These are phyloP conservation scores for Discostella pseudostelligera DNA, from an alignment of 108 stramenopile species.

Conservation along the genomic window DNA sequence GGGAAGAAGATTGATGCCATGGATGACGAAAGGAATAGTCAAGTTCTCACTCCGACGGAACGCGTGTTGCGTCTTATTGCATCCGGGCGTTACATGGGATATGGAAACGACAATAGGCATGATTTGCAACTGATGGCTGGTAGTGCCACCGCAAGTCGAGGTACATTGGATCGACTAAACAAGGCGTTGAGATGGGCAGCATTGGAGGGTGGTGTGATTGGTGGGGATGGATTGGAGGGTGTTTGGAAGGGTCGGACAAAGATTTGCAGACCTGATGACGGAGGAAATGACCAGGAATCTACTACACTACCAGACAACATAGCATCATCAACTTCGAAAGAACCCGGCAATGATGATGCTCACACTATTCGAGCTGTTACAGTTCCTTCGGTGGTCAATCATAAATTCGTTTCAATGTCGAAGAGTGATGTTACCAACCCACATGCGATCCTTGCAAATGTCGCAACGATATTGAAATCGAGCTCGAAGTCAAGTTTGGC, in stretches of 20 bases:
- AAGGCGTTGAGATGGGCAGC: conserved; percentile 47
- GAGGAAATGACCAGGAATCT: conserved; percentile 7
- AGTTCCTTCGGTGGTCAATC: conserved; percentile 54
- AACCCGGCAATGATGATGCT: neutral
- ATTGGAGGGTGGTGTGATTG: conserved; percentile 37
- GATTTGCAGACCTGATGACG: conserved; percentile 44
- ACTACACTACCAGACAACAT: neutral
- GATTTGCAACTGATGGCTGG: conserved; percentile 49
- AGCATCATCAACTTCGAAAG: neutral
- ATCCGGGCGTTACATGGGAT: conserved; percentile 24
- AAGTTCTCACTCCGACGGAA: conserved; percentile 48
- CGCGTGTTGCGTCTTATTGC: conserved; percentile 45
- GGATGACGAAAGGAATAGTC: conserved; percentile 17
- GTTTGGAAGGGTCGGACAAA: conserved; percentile 49
- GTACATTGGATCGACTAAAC: conserved; percentile 55
- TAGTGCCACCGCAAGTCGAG: conserved; percentile 58
- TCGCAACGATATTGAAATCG: conserved; percentile 30
- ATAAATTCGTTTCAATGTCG: conserved; percentile 40
- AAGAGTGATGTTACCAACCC: conserved; percentile 35
- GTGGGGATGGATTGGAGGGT: conserved; percentile 25
- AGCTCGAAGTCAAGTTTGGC: conserved; percentile 6
- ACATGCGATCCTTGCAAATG: conserved; percentile 26
- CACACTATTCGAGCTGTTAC: conserved; percentile 58
- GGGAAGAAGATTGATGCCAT: conserved; percentile 2
- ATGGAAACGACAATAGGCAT: conserved; percentile 6